phyloP scores from a whole-genome alignment of 1,139 yeast genomes.

The Ogataea hybrid region DNA sequence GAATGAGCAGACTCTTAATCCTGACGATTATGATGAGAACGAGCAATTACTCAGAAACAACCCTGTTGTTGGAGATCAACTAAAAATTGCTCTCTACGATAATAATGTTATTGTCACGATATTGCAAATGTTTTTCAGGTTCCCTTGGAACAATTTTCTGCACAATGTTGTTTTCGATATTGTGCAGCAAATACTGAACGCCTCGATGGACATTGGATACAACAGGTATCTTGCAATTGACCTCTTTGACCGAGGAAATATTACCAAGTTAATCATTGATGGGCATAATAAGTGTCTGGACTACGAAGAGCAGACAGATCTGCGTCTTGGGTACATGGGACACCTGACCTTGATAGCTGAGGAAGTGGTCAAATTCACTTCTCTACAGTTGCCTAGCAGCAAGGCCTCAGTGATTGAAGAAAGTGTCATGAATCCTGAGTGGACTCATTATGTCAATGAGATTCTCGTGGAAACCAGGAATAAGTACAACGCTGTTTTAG shows the following conservation, averaged over 20 bases:
- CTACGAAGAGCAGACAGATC: slow-evolving; percentile 56
- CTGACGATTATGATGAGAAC: slow-evolving; percentile 44
- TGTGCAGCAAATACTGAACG: slow-evolving; percentile 93
- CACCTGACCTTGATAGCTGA: slow-evolving; percentile 94
- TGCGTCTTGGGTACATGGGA: slow-evolving; percentile 95
- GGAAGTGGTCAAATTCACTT: slow-evolving; percentile 93
- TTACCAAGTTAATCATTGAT: slow-evolving; percentile 74
- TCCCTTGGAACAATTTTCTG: slow-evolving; percentile 97
- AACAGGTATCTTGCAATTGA: slow-evolving; percentile 88
- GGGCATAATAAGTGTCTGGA: slow-evolving; percentile 79
- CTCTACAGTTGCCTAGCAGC: slow-evolving; percentile 50
- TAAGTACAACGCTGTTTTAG: slow-evolving; percentile 92
- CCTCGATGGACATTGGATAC: slow-evolving; percentile 91
- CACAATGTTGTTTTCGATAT: slow-evolving; percentile 98
- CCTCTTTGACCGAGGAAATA: slow-evolving; percentile 73
- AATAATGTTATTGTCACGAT: slow-evolving; percentile 77
- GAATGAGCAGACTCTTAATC: slow-evolving; percentile 22
- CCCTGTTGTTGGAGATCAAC: slow-evolving; percentile 87
- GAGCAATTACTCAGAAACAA: slow-evolving; percentile 62
- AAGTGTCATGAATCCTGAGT: slow-evolving; percentile 42
- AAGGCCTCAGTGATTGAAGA: slow-evolving; percentile 55
- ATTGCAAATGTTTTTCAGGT: slow-evolving; percentile 78
- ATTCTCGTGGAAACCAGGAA: slow-evolving; percentile 87
- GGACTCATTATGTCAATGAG: slow-evolving; percentile 85
- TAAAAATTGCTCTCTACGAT: slow-evolving; percentile 84